Evolutionary conservation across 108 stramenopile genomes (phyloP).

Genomic region (Discostella pseudostelligera): DNA sequence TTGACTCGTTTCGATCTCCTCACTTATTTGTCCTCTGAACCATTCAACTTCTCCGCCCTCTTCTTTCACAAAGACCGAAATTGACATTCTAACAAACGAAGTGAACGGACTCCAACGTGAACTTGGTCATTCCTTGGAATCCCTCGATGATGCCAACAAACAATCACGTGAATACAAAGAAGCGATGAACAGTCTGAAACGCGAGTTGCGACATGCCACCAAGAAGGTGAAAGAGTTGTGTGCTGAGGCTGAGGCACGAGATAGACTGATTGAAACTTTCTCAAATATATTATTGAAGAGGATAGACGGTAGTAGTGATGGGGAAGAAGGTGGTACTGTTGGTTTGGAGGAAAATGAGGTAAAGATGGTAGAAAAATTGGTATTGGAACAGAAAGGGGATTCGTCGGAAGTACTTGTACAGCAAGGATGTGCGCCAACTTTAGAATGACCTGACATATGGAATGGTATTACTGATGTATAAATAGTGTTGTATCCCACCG

Average conservation of each 20-base stretch:
- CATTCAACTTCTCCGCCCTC: background rate
- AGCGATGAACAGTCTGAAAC: slow-evolving; percentile 17
- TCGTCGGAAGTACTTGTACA: too few species aligned
- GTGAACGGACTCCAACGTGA: slow-evolving; percentile 38
- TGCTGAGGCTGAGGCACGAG: slow-evolving; percentile 38
- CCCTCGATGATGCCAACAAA: slow-evolving; percentile 26
- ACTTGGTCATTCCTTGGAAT: slow-evolving; percentile 17
- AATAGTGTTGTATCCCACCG: too few species aligned
- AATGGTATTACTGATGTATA: too few species aligned
- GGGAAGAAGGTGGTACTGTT: background rate
- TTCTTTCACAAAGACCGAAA: slow-evolving; percentile 18
- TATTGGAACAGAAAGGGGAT: too few species aligned
- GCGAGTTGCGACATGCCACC: slow-evolving; percentile 21
- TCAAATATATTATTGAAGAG: slow-evolving; percentile 28
- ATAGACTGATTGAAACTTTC: slow-evolving; percentile 41
- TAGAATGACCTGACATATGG: too few species aligned
- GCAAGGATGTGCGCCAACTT: background rate
- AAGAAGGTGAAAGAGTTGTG: slow-evolving; percentile 18
- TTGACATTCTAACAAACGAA: slow-evolving; percentile 35
- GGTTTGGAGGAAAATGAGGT: background rate
- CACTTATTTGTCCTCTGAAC: background rate
- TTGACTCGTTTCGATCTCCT: background rate
- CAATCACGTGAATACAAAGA: slow-evolving; percentile 13
- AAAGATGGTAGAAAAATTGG: background rate
- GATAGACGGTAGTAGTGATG: slow-evolving; percentile 19